A percentile compares a stretch with the other conserved stretches of the same genome.
phyloP scores from a whole-genome alignment of 106 monocot species.

The Acorus calamus region DNA sequence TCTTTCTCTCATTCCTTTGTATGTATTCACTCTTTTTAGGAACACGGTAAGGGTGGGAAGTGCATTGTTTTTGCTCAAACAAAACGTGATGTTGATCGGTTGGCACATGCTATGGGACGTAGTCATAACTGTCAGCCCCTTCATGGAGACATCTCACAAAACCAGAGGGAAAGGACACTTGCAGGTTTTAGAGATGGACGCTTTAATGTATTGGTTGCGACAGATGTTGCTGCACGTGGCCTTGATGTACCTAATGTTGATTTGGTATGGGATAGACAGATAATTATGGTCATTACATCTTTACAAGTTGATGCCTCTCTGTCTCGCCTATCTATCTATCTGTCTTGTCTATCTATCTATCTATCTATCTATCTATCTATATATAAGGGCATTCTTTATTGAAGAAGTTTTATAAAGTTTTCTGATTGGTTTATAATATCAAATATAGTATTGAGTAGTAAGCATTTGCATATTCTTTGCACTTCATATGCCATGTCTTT shows the following conservation, averaged over 20 bases:
- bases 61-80: conserved; percentile 97
- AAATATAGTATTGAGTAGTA: too few species aligned
- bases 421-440: too few species aligned
- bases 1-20: not conserved
- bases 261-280: conserved; percentile 34
- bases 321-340: too few species aligned
- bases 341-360: too few species aligned
- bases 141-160: conserved; percentile 96
- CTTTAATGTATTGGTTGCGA: conserved; percentile 82
- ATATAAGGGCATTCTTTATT: too few species aligned
- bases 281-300: too few species aligned
- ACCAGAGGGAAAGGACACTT: conserved; percentile 84
- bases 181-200: conserved; percentile 78
- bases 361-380: not conserved
- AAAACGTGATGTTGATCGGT: conserved; percentile 85
- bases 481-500: too few species aligned
- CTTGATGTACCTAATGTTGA: conserved; percentile 97
- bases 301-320: too few species aligned
- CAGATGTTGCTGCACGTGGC: conserved; percentile 97
- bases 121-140: conserved; percentile 57
- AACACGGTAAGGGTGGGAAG: conserved; percentile 96
- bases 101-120: conserved; percentile 54
- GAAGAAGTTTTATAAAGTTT: too few species aligned
- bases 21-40: conserved; percentile 28
- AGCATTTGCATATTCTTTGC: too few species aligned